Evolutionary conservation across 2,329 filamentous ascomycete genomes (phyloP), one percentile per base, ranked within the genome.

Genomic region (Periconia sp.): DNA sequence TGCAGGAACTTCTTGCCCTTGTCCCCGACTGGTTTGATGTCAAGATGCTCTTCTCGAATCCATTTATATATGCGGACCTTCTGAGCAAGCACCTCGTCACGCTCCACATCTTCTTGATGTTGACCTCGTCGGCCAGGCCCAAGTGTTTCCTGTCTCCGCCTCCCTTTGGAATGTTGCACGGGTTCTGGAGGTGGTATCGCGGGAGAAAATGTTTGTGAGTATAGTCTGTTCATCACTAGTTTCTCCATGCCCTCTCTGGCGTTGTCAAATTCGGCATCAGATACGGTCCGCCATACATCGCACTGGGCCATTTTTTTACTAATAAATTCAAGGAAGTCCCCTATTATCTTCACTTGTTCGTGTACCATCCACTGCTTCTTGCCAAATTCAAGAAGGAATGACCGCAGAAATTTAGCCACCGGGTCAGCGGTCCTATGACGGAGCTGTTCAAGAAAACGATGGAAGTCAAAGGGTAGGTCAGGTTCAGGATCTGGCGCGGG

Each of bases 291-390:
- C 94, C 94, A 99, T 3, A 99, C 90, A 50, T 99, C 94, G 64
- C 94, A 99, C 53, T 90, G 82, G 11, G 87, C 90, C 95, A 99
- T 99, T 75, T 97, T 97, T 73, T 96, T 96, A 40, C 89, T 88
- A 52, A 99, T 99, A 63, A 99, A 99, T 31, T 91, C 85, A 34
- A 99, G 77, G 57, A 99, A 99, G 68, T 99, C 95, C 54, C 89
- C 85, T 48, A 99, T 96, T 50, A 99, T 97, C 73, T 99, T 99
- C 66, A 97, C 94, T 70, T 99, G 94, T 73, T 99, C 94, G 67
- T 99, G 94, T 5, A 96, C 94, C 89, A 96, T 95, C 94, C 94
- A 99, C 71, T 97, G 94, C 57, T 92, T 89, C 75, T 97, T 99
- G 24, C 85, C 89, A 71, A 99, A 99, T 69, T 99, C 95, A 35